Conservation (phyloP, 2,329 filamentous ascomycete species). For the Ophidiomyces ophidiicola region DNA sequence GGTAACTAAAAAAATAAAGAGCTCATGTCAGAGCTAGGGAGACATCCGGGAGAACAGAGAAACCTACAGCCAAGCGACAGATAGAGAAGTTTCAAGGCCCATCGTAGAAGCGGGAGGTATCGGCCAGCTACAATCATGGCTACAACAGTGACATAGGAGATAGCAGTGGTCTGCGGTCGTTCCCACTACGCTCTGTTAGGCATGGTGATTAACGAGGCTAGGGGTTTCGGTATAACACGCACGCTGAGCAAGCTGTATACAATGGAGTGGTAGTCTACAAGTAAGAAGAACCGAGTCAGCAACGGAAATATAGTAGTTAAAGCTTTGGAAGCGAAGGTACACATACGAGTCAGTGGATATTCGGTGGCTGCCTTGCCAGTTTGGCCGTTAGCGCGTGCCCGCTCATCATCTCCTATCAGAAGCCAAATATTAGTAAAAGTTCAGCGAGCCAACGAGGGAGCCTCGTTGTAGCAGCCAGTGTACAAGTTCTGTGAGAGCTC, state of each 20-base stretch:
- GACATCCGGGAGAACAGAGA: background rate
- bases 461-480: too few relatives aligned
- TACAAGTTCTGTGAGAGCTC: too few relatives aligned
- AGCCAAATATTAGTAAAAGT: background rate
- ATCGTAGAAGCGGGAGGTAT: conserved; percentile 51
- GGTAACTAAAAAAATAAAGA: conserved; percentile 34
- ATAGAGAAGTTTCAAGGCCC: conserved; percentile 49
- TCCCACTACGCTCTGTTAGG: conserved; percentile 41
- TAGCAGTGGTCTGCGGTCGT: conserved; percentile 51
- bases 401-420: conserved; percentile 6
- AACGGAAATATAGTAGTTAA: background rate
- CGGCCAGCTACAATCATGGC: conserved; percentile 50
- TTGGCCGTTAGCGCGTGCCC: conserved; percentile 31
- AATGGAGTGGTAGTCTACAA: conserved; percentile 51
- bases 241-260: conserved; percentile 54
- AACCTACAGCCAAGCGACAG: conserved; percentile 45
- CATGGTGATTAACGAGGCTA: background rate
- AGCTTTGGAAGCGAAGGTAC: background rate
- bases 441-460: too few relatives aligned
- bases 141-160: conserved; percentile 46
- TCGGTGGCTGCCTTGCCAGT: conserved; percentile 38
- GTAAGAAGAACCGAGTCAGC: background rate
- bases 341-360: conserved; percentile 50
- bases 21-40: background rate
- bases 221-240: conserved; percentile 20